Base-by-base conservation (phyloP, 306 rosid genomes). In the Fagus sylvatica region DNA sequence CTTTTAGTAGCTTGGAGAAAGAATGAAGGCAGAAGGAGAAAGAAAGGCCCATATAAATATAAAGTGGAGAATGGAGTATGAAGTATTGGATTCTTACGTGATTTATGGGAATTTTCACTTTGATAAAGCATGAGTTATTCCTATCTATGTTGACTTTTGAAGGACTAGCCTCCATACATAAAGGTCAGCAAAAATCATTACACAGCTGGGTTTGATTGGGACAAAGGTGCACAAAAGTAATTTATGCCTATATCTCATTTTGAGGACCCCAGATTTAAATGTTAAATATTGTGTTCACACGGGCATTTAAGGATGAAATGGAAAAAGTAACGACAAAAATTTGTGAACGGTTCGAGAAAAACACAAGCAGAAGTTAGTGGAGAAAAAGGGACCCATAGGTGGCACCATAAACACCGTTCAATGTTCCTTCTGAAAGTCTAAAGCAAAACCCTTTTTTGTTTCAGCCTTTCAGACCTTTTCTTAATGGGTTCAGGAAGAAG, bases 21-120 rank as follows among this genome's bases (percentile, higher is more conserved):
- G 41, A 46, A 33, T 0, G 22, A 37, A 32, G 9, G 37, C 11
- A 34, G 15, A 74, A 64, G 34, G 41, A 71, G 32, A 40, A 46
- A 43, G 60, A 41, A 11, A 1, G 17, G 32, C 16, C 19, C 13
- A 55, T 11, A 60, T 53, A 60, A 70, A 71, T 37, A 55, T 10
- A 68, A 46, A 53, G 33, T 51, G 74, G 54, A 55, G 76, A 10
- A 46, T 10, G 51, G 51, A 67, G 39, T 5, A 16, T 10, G 72
- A 19, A 80, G 93, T 74, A 90, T 88, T 68, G 77, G 89, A 84
- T 91, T 83, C 97, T 76, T 66, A 48, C 78, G 56, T 74, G 72
- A 77, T 82, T 78, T 76, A 15, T 62, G 79, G 85, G 72, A 65
- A 66, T 73, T 69, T 78, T 73, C 22, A 73, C 71, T 78, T 61